Conservation (phyloP, 495 filamentous ascomycete genomes). For the Penicillium robsamsonii region DNA sequence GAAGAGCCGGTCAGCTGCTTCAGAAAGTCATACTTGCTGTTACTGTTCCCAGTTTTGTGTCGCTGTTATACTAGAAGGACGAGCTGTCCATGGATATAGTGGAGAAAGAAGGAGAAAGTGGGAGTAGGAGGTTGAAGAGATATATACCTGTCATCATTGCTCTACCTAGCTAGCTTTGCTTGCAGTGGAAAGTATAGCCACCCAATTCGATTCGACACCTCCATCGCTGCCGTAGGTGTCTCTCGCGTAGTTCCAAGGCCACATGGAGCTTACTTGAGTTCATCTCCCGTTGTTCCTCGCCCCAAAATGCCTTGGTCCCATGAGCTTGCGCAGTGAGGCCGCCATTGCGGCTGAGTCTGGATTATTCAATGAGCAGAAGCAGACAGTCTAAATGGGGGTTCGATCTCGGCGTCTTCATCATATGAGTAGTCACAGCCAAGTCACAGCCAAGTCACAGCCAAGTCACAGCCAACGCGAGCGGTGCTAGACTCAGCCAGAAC, state of each 20-base stretch:
- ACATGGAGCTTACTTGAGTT: background rate
- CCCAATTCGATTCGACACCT: background rate
- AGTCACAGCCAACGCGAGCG: background rate
- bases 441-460: background rate
- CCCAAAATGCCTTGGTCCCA: background rate
- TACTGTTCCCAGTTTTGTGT: background rate
- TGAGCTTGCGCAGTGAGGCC: background rate
- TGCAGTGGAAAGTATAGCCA: background rate
- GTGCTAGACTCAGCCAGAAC: background rate
- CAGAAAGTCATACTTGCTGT: background rate
- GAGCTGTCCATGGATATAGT: background rate
- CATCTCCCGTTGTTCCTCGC: constrained; percentile 1
- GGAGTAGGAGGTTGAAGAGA: background rate
- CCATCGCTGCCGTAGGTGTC: background rate
- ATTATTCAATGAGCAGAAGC: background rate
- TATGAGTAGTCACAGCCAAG: too few relatives aligned
- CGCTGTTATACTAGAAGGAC: background rate
- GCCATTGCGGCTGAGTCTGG: background rate
- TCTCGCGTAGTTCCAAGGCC: background rate
- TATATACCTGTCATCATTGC: constrained; percentile 2
- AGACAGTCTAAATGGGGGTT: background rate
- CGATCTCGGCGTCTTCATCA: background rate
- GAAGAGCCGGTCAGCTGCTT: background rate
- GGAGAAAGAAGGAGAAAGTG: background rate
- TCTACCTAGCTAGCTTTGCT: constrained; percentile 5